These are phyloP conservation scores for Pyrus communis DNA, from an alignment of 306 rosid genomes.

Conservation along the genomic window DNA sequence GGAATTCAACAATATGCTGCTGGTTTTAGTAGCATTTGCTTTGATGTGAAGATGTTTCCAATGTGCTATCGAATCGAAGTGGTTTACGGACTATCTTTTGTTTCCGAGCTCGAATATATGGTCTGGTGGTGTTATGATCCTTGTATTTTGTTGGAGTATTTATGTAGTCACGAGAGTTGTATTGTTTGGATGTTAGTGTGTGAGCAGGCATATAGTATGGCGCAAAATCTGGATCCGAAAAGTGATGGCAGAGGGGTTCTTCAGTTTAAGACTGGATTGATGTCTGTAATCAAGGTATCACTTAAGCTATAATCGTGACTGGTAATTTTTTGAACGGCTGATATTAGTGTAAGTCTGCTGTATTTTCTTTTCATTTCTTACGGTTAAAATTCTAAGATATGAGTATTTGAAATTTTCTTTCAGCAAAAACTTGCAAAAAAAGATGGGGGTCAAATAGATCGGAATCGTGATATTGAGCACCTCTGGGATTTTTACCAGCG, in stretches of 20 bases:
- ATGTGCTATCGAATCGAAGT: background rate
- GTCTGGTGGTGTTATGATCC: background rate
- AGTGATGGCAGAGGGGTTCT: constrained; percentile 91
- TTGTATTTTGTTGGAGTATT: background rate
- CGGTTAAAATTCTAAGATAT: background rate
- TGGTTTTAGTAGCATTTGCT: background rate
- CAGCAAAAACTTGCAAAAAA: constrained; percentile 85
- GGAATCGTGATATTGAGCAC: constrained; percentile 67
- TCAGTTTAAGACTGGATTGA: constrained; percentile 92
- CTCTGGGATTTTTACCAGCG: constrained; percentile 81
- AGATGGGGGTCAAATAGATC: constrained; percentile 77
- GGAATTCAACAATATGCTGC: background rate
- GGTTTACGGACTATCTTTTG: background rate
- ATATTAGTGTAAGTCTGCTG: background rate
- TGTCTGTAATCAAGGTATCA: constrained; percentile 87
- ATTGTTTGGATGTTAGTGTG: constrained; percentile 62
- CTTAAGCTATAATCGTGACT: background rate
- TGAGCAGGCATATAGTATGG: constrained; percentile 94
- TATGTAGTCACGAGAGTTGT: background rate
- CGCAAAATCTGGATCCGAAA: constrained; percentile 82
- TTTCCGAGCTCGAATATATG: background rate
- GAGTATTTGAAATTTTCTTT: constrained; percentile 18
- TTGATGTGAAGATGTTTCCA: background rate
- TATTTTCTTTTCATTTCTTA: background rate
- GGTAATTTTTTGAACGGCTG: background rate